Evolutionary conservation across 2,329 filamentous ascomycete species (phyloP).

Genomic region (Fusarium napiforme): DNA sequence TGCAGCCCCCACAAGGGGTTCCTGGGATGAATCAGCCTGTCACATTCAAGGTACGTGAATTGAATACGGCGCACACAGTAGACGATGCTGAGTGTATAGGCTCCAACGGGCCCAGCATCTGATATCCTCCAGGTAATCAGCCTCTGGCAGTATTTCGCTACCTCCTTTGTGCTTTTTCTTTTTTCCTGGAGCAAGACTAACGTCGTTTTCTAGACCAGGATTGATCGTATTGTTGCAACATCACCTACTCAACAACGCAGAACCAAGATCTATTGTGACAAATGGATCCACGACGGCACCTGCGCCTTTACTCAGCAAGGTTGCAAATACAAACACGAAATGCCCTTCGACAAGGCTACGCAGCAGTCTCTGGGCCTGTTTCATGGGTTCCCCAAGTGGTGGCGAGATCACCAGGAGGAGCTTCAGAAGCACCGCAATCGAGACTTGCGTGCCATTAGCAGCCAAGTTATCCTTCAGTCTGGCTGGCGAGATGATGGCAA

Average conservation of each 20-base stretch:
- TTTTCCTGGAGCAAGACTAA: constrained; percentile 1
- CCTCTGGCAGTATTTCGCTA: not conserved
- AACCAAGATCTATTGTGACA: constrained; percentile 83
- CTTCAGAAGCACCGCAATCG: constrained; percentile 44
- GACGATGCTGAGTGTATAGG: constrained; percentile 46
- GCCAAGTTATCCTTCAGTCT: constrained; percentile 5
- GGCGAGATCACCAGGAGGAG: constrained; percentile 65
- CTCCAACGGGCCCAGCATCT: constrained; percentile 38
- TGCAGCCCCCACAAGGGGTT: constrained; percentile 51
- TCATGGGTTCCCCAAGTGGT: constrained; percentile 71
- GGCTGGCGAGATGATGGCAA: constrained; percentile 27
- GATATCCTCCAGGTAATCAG: constrained; percentile 50
- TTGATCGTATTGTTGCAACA: constrained; percentile 49
- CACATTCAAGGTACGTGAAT: constrained; percentile 53
- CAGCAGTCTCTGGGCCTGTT: constrained; percentile 78
- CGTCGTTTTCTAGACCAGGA: constrained; percentile 44
- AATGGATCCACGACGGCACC: constrained; percentile 87
- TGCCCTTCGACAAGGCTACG: constrained; percentile 76
- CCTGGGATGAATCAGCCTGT: constrained; percentile 53
- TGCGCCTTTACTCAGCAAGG: constrained; percentile 89
- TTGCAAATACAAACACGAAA: constrained; percentile 90
- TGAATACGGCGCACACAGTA: not conserved
- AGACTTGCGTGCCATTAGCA: not conserved
- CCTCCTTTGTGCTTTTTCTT: not conserved
- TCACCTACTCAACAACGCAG: constrained; percentile 56